Base-by-base conservation (phyloP, 495 filamentous ascomycete species). In the Daldinia caldariorum region DNA sequence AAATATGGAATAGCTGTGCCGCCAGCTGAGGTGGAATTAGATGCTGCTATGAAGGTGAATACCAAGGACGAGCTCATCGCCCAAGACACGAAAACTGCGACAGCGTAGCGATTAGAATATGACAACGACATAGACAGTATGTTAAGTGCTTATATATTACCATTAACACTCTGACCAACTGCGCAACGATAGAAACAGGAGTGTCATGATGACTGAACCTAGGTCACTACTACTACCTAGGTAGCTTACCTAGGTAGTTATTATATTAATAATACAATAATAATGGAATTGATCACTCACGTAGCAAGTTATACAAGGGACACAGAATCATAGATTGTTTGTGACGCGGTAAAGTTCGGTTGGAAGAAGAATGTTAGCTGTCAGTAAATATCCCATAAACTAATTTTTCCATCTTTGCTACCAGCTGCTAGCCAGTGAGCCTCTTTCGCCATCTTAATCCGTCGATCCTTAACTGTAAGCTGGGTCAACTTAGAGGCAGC, bases 391-490 rank as follows among this genome's bases (percentile, higher is more conserved):
- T 95, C 93, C 95, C 95, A 99, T 79, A 99, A 83, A 74, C 92
- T 94, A 61, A 98, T 90, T 74, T 95, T 98, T 32, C 94, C 96
- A 80, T 99, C 95, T 77, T 98, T 99, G 60, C 91, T 90, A 3
- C 96, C 95, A 5, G 88, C 92, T 7, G 90, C 95, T 53, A 98
- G 75, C 95, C 95, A 98, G 77, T 97, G 95, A 38, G 88, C 90
- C 35, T 79, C 79, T 74, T 85, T 88, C 22, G 90, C 89, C 73
- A 88, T 90, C 39, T 83, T 79, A 3, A 88, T 84, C 61, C 93
- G 81, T 71, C 87, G 86, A 51, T 89, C 84, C 59, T 89, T 88
- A 8, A 94, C 86, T 9, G 76, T 85, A 66, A 82, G 56, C 20
- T 80, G 74, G 14, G 74, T 72, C n/a, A 72, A 61, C 43, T 68